Evolutionary conservation across 768 basidiomycete species (phyloP).

Genomic region (Kwoniella newhampshirensis): DNA sequence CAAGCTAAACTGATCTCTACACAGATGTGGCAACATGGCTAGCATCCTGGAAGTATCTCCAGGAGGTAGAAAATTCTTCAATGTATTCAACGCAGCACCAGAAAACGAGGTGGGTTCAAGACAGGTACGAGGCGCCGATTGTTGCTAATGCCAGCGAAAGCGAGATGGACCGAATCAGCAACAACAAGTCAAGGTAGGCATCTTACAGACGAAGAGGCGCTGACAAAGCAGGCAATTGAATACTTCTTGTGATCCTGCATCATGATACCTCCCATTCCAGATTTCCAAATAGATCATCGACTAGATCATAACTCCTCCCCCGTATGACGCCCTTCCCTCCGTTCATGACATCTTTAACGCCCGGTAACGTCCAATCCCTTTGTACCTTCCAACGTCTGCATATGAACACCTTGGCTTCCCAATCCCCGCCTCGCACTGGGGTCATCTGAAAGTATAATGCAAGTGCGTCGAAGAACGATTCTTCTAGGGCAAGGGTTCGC

Average conservation of each 20-base stretch:
- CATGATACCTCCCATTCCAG: conserved; percentile 33
- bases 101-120: conserved; percentile 70
- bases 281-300: conserved; percentile 39
- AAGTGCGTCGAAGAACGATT: conserved; percentile 47
- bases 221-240: conserved; percentile 42
- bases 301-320: conserved; percentile 37
- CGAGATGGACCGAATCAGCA: conserved; percentile 52
- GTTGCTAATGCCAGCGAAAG: conserved; percentile 13
- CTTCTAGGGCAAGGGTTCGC: conserved; percentile 42
- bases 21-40: conserved; percentile 89
- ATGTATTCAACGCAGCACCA: conserved; percentile 97
- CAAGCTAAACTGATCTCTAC: conserved; percentile 8
- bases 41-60: conserved; percentile 95
- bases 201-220: conserved; percentile 1
- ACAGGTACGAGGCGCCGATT: neutral
- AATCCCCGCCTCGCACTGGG: conserved; percentile 35
- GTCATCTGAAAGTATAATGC: conserved; percentile 35
- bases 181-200: conserved; percentile 44
- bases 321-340: conserved; percentile 30
- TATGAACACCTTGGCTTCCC: conserved; percentile 42
- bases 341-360: conserved; percentile 36
- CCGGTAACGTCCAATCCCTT: conserved; percentile 36
- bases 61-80: conserved; percentile 82
- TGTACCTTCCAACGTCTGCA: conserved; percentile 38
- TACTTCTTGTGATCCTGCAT: conserved; percentile 40